Evolutionary conservation across 1,139 yeast species (phyloP).

Genomic region (Hanseniaspora uvarum): DNA sequence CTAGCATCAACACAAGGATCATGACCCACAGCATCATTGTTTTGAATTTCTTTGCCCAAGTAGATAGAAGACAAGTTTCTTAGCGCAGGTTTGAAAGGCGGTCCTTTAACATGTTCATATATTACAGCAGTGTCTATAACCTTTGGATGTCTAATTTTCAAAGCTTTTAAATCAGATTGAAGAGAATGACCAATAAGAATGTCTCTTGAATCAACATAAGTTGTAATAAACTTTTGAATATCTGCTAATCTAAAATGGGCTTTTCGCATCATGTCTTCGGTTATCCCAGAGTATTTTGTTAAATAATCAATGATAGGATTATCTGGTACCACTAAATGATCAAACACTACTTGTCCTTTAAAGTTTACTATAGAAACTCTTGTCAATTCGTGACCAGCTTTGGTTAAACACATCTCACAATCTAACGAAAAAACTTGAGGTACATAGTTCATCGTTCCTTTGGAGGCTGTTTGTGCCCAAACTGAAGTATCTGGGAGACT

Average conservation of each 20-base stretch:
- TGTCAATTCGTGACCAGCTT: conserved; percentile 55
- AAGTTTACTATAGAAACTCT: conserved; percentile 67
- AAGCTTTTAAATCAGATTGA: conserved; percentile 54
- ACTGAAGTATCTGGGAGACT: conserved; percentile 24
- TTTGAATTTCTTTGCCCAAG: conserved; percentile 55
- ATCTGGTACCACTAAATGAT: conserved; percentile 66
- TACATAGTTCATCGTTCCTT: conserved; percentile 33
- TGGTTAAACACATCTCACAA: conserved; percentile 82
- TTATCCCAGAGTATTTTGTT: conserved; percentile 79
- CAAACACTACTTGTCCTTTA: conserved; percentile 50
- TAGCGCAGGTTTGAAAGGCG: conserved; percentile 68
- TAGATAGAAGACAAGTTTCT: conserved; percentile 52
- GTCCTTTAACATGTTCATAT: conserved; percentile 68
- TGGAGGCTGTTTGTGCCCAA: conserved; percentile 48
- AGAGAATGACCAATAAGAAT: conserved; percentile 63
- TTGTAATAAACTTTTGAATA: conserved; percentile 48
- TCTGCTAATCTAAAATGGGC: conserved; percentile 60
- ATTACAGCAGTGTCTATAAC: conserved; percentile 59
- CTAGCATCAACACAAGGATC: conserved; percentile 78
- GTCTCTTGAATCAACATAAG: conserved; percentile 42
- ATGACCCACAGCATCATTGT: conserved; percentile 52
- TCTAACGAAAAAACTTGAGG: conserved; percentile 69
- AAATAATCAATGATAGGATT: conserved; percentile 67
- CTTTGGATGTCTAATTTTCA: conserved; percentile 51
- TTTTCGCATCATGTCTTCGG: conserved; percentile 49